Percentiles rank a stretch among this genome's conserved stretches.
phyloP scores from a whole-genome alignment of 768 basidiomycete genomes.

The Clitopilus hobsonii region DNA sequence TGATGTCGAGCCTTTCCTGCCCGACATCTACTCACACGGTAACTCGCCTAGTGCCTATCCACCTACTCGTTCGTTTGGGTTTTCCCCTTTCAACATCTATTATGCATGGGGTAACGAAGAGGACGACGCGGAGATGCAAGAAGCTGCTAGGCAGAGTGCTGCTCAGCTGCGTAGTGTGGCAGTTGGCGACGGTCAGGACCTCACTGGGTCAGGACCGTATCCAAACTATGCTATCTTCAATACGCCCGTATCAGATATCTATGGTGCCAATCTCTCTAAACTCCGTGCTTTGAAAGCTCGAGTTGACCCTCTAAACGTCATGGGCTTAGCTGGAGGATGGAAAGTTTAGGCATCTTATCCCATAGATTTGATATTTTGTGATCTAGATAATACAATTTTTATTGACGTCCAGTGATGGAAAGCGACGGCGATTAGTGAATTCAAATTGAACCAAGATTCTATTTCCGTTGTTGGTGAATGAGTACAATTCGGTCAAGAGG shows the following conservation, averaged over 20 bases:
- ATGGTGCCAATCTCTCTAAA: slow-evolving; percentile 40
- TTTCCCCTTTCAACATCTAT: slow-evolving; percentile 43
- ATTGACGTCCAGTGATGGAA: too few relatives aligned
- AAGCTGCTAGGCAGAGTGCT: slow-evolving; percentile 34
- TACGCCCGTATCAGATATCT: slow-evolving; percentile 46
- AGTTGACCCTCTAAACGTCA: slow-evolving; percentile 56
- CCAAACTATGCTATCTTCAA: slow-evolving; percentile 55
- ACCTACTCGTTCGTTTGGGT: slow-evolving; percentile 27
- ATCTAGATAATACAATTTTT: too few relatives aligned
- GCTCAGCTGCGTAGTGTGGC: slow-evolving; percentile 35
- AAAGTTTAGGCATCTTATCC: slow-evolving; percentile 33
- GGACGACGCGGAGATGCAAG: slow-evolving; percentile 33
- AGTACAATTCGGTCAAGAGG: background rate
- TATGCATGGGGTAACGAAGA: slow-evolving; percentile 37
- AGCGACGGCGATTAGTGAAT: too few relatives aligned
- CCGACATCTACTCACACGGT: slow-evolving; percentile 31
- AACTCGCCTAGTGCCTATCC: slow-evolving; percentile 41
- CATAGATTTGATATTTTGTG: background rate
- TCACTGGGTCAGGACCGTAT: slow-evolving; percentile 38
- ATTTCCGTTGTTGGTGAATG: background rate
- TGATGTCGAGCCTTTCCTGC: slow-evolving; percentile 48
- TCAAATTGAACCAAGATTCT: too few relatives aligned
- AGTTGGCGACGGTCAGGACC: slow-evolving; percentile 31
- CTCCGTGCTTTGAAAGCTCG: slow-evolving; percentile 34
- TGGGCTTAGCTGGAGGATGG: slow-evolving; percentile 66